Base-by-base conservation (phyloP, 305 asterid species). In the Fraxinus greggii region DNA sequence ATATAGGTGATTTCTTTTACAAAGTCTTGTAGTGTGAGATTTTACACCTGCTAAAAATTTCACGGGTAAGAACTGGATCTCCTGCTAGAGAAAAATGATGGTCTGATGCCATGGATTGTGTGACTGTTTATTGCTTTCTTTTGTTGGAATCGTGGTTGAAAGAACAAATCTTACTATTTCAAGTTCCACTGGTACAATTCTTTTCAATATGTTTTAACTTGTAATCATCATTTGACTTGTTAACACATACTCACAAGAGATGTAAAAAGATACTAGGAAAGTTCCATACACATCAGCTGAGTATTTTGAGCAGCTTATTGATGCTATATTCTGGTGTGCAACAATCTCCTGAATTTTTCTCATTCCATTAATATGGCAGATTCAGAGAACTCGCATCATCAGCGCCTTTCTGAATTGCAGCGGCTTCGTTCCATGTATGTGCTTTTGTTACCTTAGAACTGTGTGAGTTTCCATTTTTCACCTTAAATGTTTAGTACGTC, bases 391-490 rank as follows among this genome's bases (percentile, higher is more conserved):
- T 89, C 90, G 51, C 99, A 94, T 85, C 98, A 91, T 85, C 98
- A 92, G 81, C 99, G 99, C 74, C 97, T 96, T 85, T 92, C 98
- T 76, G 99, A 96, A 84, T 87, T 96, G 90, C 99, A 91, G 91
- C 89, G 98, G 79, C 94, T 96, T 83, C 97, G 97, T 36, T 96
- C 99, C 84, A 90, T 94, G 99, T 96, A 94, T 76, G 96, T 88
- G 61, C 70, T 82, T 82, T 82, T 85, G 70, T 51, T 86, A 82
- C 79, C 59, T 77, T 72, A 69, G 70, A 65, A 54, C 51, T 26
- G 21, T 48, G 33, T 28, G 3, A 26, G 40, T 77, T 77, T 13
- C 12, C 23, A 76, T 28, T 65, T 28, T 59, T 77, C 33, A 48
- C 12, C 24, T 48, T 40, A 48, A 29, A 54, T 24, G 13, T 54